Evolutionary conservation across 192 early-diverging fungal species (phyloP), one percentile per base, ranked within the genome.

Genomic region (Rhizoclosmatium sp.): DNA sequence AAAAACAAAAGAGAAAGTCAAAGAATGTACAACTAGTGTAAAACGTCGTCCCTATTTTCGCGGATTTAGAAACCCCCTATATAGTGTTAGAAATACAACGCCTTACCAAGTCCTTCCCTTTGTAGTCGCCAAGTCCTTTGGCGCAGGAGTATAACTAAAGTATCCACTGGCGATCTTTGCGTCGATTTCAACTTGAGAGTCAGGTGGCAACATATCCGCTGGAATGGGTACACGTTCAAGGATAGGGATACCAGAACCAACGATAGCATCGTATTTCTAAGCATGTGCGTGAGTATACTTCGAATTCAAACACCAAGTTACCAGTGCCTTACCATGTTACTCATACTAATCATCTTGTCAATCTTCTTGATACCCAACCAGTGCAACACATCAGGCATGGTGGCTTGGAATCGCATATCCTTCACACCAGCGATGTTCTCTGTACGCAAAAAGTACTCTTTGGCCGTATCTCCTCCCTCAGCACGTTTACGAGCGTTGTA

Each of bases 121-220:
- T 21, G 93, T 92, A 9, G 83, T 81, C 16, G 88, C 76, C 51
- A 98, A 80, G 51, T 91, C 89, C 4, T 87, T 87, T 1, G 85
- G 85, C 3, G 86, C 85, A 0, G 89, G 89, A 19, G 85, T 92
- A 16, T 72, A 45, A 10, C 93, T 93, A 81, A 98, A 98, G 84
- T 98, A 98, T 0, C 96, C 96, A n/a, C 94, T 91, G 5, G 95
- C 96, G 66, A 98, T 93, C 88, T 98, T 98, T 56, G 96, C 96
- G 70, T 98, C 95, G 80, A 98, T 98, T 84, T 98, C 96, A 31
- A 98, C 96, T 58, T 93, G 90, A 21, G 94, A 93, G 74, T 97
- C 96, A 19, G 91, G 92, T 45, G 96, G 96, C 81, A 97, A 92
- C 82, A 94, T 80, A 56, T 96, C 95, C 12, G 92, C 92, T 1